Evolutionary conservation across 225 moss, liverwort and hornwort species (phyloP), one percentile per base, ranked within the genome.

Genomic region (Straminergon stramineum): DNA sequence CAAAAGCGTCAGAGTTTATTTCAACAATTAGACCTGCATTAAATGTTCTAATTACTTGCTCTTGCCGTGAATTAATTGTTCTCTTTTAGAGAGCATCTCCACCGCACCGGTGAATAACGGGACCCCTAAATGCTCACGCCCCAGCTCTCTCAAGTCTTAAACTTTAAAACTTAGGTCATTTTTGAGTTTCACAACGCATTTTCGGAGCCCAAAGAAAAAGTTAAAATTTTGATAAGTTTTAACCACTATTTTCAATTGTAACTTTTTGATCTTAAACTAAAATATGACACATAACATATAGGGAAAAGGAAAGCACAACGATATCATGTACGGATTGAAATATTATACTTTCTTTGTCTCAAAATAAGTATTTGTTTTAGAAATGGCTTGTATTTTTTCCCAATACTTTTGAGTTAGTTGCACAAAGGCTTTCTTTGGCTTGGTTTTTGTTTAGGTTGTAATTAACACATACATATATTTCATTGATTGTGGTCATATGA

Each of bases 261-360:
- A 10, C 9, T 21, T 58, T 21, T 1, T 2, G 48, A 9, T 48
- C 9, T 9, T 7, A 30, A 64, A 64, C 31, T 16, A 32, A 31
- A 32, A 32, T 32, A 64, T 64, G 32, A 16, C 8, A 31, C 2
- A 2, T 17, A 34, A 35, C 19, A 35, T 6, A 35, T 67, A 48
- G 30, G 66, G 66, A 1, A 35, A 35, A 35, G 6, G 35, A 67
- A 67, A 35, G 11, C 6, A 35, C 11, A 6, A 35, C 20, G 35
- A 11, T 20, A 20, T 67, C 20, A 35, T 3, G 19, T 67, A 35
- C 20, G 6, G 21, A 37, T 37, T 68, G 37, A 37, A 67, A 67
- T 5, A 66, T 35, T 19, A 18, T 35, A 12, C 37, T 2, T 37
- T 2, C 3, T 68, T 2, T 1, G 1, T 37, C 5, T 1, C 1